A percentile compares a stretch with the other conserved stretches of the same genome.
Conservation (phyloP, 2,329 filamentous ascomycete species). For the Xylariaceae sp. region DNA sequence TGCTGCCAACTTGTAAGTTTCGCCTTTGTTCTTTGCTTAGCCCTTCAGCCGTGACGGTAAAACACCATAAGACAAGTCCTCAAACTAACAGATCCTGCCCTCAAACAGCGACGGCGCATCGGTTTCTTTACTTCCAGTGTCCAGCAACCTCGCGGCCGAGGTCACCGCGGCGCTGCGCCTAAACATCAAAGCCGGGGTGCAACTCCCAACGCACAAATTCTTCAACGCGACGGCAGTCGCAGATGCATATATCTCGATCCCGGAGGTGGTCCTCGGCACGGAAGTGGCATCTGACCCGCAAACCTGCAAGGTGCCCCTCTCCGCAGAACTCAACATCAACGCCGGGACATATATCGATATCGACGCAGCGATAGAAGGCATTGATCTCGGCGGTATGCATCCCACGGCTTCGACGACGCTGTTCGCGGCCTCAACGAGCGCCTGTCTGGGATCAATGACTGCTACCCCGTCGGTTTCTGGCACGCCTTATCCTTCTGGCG, state of each 20-base stretch:
- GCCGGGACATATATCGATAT: slow-evolving; percentile 29
- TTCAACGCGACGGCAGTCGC: slow-evolving; percentile 24
- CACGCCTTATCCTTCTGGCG: neutral
- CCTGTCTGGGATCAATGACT: slow-evolving; percentile 19
- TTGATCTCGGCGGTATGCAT: slow-evolving; percentile 23
- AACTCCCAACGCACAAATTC: slow-evolving; percentile 19
- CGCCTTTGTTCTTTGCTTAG: neutral
- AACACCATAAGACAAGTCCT: neutral
- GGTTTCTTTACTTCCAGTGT: slow-evolving; percentile 23
- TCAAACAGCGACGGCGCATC: slow-evolving; percentile 22
- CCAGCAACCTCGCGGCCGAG: slow-evolving; percentile 20
- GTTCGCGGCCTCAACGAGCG: slow-evolving; percentile 24
- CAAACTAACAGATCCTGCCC: slow-evolving; percentile 5
- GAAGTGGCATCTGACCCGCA: slow-evolving; percentile 9
- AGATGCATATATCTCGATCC: slow-evolving; percentile 27
- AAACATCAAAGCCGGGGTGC: slow-evolving; percentile 25
- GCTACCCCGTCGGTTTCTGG: neutral
- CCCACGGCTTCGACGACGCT: slow-evolving; percentile 27
- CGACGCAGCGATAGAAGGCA: slow-evolving; percentile 24
- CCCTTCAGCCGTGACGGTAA: neutral
- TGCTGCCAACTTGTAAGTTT: slow-evolving; percentile 27
- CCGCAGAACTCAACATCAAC: slow-evolving; percentile 30
- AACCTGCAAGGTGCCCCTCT: slow-evolving; percentile 20
- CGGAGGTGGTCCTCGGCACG: slow-evolving; percentile 21
- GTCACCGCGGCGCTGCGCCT: slow-evolving; percentile 25